Evolutionary conservation across 83 land plant species (phyloP).

Genomic region (Diphasiastrum complanatum): DNA sequence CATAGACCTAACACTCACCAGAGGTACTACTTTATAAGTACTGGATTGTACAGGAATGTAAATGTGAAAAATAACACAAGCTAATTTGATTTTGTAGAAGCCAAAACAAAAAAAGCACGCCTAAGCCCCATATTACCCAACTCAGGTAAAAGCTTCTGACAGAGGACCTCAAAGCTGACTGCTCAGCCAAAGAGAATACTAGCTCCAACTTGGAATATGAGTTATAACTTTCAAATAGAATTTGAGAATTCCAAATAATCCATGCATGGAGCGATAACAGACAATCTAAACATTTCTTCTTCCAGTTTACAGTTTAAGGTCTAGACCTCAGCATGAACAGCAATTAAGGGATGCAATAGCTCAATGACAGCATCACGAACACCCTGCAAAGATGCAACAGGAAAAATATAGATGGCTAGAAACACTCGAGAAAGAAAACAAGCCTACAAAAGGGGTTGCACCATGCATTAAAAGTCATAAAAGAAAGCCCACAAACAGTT

Average conservation of each 20-base stretch:
- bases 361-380: constrained; percentile 92
- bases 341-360: constrained; percentile 70
- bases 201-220: too few relatives aligned
- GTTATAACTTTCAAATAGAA: too few relatives aligned
- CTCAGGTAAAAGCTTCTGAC: not conserved
- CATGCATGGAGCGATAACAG: not conserved
- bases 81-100: not conserved
- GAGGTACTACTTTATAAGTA: not conserved
- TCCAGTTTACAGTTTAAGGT: not conserved
- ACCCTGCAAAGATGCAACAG: constrained; percentile 48
- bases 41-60: not conserved
- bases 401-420: not conserved
- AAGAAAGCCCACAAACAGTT: not conserved
- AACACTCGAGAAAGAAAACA: not conserved
- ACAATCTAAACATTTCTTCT: not conserved
- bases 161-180: too few relatives aligned
- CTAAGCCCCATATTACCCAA: not conserved
- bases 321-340: constrained; percentile 95
- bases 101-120: constrained; percentile 3
- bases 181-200: too few relatives aligned
- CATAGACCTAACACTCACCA: constrained; percentile 25
- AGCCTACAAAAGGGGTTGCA: not conserved
- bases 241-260: not conserved
- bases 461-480: not conserved
- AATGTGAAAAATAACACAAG: not conserved